Evolutionary conservation across 257 asterid genomes (phyloP).

Genomic region (Catharanthus roseus): DNA sequence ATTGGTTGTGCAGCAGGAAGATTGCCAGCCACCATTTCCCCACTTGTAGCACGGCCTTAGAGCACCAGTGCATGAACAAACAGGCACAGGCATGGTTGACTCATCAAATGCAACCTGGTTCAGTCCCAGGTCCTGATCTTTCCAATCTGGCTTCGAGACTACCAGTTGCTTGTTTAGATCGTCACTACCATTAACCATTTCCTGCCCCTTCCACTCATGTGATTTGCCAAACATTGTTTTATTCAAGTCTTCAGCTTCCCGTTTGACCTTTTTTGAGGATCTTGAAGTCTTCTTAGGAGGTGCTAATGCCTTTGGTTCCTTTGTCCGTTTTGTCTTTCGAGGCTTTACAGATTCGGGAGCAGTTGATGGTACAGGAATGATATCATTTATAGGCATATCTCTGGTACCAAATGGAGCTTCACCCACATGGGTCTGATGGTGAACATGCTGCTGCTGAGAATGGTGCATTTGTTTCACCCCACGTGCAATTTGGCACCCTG

Average conservation of each 20-base stretch:
- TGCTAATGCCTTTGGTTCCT: slow-evolving; percentile 46
- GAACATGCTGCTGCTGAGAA: slow-evolving; percentile 59
- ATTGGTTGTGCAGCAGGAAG: slow-evolving; percentile 85
- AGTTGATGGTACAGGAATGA: slow-evolving; percentile 40
- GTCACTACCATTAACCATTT: slow-evolving; percentile 25
- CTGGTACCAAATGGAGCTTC: slow-evolving; percentile 44
- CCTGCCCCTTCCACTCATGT: slow-evolving; percentile 40
- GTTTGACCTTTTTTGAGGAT: slow-evolving; percentile 51
- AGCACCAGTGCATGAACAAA: slow-evolving; percentile 89
- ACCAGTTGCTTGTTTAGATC: slow-evolving; percentile 30
- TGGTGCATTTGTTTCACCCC: slow-evolving; percentile 77
- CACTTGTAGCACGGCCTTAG: slow-evolving; percentile 91
- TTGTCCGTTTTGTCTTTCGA: slow-evolving; percentile 55
- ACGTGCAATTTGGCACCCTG: slow-evolving; percentile 67
- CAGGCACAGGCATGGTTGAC: slow-evolving; percentile 88
- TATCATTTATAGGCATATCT: slow-evolving; percentile 42
- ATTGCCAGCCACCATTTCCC: slow-evolving; percentile 99
- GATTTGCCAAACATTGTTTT: slow-evolving; percentile 35
- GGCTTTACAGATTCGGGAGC: slow-evolving; percentile 59
- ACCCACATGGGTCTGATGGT: slow-evolving; percentile 42
- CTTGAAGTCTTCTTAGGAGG: slow-evolving; percentile 41
- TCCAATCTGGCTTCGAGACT: slow-evolving; percentile 62
- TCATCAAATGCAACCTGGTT: slow-evolving; percentile 91
- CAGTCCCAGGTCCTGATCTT: slow-evolving; percentile 83
- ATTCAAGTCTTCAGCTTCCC: slow-evolving; percentile 55